Evolutionary conservation across 371 early-diverging fungal genomes (phyloP), one percentile per base, ranked within the genome.

Genomic region (Blakeslea trispora): DNA sequence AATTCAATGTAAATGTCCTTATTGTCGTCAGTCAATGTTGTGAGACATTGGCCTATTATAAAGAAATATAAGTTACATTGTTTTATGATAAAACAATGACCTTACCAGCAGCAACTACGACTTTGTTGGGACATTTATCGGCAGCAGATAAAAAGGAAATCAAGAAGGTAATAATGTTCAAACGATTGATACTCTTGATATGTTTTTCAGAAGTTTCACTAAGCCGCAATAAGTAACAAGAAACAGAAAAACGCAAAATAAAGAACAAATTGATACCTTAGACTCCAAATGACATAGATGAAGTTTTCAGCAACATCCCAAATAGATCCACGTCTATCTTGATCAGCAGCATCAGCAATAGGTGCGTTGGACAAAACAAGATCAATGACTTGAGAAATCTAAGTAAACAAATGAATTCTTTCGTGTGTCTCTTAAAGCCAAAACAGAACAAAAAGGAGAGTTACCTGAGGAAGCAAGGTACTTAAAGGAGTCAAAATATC

Each of bases 21-120:
- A 67, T 93, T 93, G 21, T 89, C 87, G 35, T 94, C 94, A 0
- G 92, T 89, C 37, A 95, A 67, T 2, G 91, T 91, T 59, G 89
- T 87, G 34, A 95, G 81, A 50, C 89, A 89, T 76, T 93, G 94
- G 5, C 86, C 90, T 84, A 64, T 31, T n/a, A n/a, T n/a, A n/a
- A n/a, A n/a, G n/a, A n/a, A n/a, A n/a, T n/a, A n/a, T n/a, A n/a
- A n/a, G n/a, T n/a, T n/a, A n/a, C n/a, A n/a, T n/a, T n/a, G n/a
- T n/a, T n/a, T n/a, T n/a, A n/a, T n/a, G n/a, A n/a, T n/a, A n/a
- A n/a, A n/a, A n/a, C 6, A 23, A 10, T 21, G n/a, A 17, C 18
- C 3, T 45, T 77, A 81, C 84, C 90, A 39, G 89, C 89, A 35
- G 85, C 82, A 55, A 90, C 72, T 28, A 86, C 82, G n/a, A 86